A percentile compares a stretch with the other conserved stretches of the same genome.
phyloP scores from a whole-genome alignment of 2,329 filamentous ascomycete genomes.

The Fusarium sacchari region DNA sequence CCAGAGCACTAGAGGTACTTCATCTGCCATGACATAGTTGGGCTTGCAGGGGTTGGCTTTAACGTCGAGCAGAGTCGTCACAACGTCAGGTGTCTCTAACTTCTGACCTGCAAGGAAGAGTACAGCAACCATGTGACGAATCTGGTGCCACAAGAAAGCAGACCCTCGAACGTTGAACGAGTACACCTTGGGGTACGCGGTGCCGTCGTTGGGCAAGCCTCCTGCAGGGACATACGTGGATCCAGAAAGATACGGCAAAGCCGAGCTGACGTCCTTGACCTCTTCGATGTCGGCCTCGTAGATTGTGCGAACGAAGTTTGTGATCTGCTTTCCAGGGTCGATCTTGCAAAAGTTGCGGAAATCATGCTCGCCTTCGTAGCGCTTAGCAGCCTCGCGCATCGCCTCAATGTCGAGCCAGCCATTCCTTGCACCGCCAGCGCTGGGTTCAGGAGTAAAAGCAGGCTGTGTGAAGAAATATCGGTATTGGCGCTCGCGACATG shows the following conservation, averaged over 20 bases:
- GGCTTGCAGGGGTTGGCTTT: constrained; percentile 78
- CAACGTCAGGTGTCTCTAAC: constrained; percentile 78
- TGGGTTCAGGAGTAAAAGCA: constrained; percentile 73
- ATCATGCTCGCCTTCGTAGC: constrained; percentile 86
- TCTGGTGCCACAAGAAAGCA: constrained; percentile 98
- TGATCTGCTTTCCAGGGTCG: constrained; percentile 88
- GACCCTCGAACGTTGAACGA: constrained; percentile 89
- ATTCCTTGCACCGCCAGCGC: constrained; percentile 56
- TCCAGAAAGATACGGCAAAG: constrained; percentile 64
- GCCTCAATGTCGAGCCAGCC: constrained; percentile 89
- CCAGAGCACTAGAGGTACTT: constrained; percentile 92
- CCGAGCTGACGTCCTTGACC: constrained; percentile 64
- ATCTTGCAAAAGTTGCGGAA: constrained; percentile 98
- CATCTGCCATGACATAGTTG: constrained; percentile 89
- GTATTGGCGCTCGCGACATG: constrained; percentile 90
- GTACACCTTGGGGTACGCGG: constrained; percentile 73
- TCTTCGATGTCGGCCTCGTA: constrained; percentile 83
- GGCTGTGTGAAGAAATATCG: constrained; percentile 98
- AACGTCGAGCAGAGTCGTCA: constrained; percentile 80
- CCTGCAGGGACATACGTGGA: constrained; percentile 49
- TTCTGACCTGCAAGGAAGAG: constrained; percentile 94
- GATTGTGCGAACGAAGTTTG: constrained; percentile 82
- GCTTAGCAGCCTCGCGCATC: constrained; percentile 84
- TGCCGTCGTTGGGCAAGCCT: constrained; percentile 3
- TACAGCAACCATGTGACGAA: constrained; percentile 90